These are phyloP conservation scores for Penicillium sp. DNA, from an alignment of 2,329 filamentous ascomycete species.

Conservation along the genomic window DNA sequence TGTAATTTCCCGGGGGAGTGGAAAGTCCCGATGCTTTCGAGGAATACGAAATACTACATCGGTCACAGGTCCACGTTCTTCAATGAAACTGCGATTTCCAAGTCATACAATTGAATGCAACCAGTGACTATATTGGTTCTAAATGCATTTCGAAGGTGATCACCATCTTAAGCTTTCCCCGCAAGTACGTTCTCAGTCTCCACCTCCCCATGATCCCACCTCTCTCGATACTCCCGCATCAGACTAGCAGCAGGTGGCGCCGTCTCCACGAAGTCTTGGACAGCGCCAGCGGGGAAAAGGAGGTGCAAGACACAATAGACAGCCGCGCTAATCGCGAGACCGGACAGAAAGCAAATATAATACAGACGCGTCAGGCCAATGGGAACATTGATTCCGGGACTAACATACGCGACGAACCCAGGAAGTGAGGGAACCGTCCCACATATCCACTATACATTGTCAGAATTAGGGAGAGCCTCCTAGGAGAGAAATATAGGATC, in stretches of 20 bases:
- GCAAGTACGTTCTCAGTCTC: neutral
- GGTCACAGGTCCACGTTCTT: no score
- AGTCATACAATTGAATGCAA: no score
- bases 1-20: no score
- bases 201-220: neutral
- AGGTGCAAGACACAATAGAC: conserved; percentile 25
- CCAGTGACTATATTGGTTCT: no score
- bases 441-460: conserved; percentile 42
- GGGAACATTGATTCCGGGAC: conserved; percentile 37
- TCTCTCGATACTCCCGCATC: conserved; percentile 1
- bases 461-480: conserved; percentile 33
- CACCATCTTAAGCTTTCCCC: neutral
- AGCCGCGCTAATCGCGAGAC: conserved; percentile 19
- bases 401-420: conserved; percentile 49
- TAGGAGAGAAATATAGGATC: conserved; percentile 21
- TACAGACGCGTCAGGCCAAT: conserved; percentile 40
- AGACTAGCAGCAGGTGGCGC: neutral
- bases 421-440: conserved; percentile 48
- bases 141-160: no score
- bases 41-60: no score
- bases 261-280: conserved; percentile 10
- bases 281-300: conserved; percentile 13
- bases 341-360: conserved; percentile 29
- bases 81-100: no score
- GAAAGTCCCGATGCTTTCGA: no score